Evolutionary conservation across 2,329 filamentous ascomycete species (phyloP).

Genomic region (Paradendryphiella salina): DNA sequence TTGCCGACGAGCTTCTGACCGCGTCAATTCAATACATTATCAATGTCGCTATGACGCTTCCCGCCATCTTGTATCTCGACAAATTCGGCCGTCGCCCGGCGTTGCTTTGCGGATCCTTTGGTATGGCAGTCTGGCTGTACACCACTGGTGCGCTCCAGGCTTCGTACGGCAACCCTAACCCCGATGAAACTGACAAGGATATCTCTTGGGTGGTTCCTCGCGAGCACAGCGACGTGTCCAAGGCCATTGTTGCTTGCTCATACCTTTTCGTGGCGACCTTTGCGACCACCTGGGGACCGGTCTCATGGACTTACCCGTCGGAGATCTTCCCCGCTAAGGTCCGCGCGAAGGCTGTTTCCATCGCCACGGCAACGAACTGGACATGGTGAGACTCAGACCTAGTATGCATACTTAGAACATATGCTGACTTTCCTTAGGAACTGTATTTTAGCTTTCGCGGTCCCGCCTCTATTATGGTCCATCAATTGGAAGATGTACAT

Average conservation of each 20-base stretch:
- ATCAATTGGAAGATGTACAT: slow-evolving; percentile 52
- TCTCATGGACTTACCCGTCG: slow-evolving; percentile 44
- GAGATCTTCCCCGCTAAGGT: slow-evolving; percentile 49
- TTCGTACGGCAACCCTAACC: slow-evolving; percentile 55
- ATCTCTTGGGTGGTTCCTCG: slow-evolving; percentile 63
- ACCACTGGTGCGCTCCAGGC: slow-evolving; percentile 64
- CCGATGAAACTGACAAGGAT: slow-evolving; percentile 41
- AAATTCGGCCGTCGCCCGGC: slow-evolving; percentile 61
- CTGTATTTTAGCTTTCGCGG: slow-evolving; percentile 48
- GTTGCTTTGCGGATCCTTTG: slow-evolving; percentile 59
- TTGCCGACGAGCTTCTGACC: slow-evolving; percentile 61
- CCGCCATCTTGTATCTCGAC: slow-evolving; percentile 64
- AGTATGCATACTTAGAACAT: too few relatives aligned
- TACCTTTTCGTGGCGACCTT: slow-evolving; percentile 52
- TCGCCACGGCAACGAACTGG: slow-evolving; percentile 48
- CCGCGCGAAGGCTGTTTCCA: slow-evolving; percentile 48
- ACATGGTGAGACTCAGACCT: slow-evolving; percentile 18
- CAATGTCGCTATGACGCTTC: slow-evolving; percentile 63
- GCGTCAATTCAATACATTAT: slow-evolving; percentile 67
- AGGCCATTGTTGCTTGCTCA: slow-evolving; percentile 55
- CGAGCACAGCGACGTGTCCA: slow-evolving; percentile 57
- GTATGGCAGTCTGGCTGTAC: slow-evolving; percentile 64
- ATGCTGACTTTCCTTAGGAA: slow-evolving; percentile 22
- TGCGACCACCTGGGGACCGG: slow-evolving; percentile 49
- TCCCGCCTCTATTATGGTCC: slow-evolving; percentile 47